A percentile compares a stretch with the other conserved stretches of the same genome.
These are phyloP conservation scores for Suillus plorans DNA, from an alignment of 768 basidiomycete genomes.

Conservation along the genomic window DNA sequence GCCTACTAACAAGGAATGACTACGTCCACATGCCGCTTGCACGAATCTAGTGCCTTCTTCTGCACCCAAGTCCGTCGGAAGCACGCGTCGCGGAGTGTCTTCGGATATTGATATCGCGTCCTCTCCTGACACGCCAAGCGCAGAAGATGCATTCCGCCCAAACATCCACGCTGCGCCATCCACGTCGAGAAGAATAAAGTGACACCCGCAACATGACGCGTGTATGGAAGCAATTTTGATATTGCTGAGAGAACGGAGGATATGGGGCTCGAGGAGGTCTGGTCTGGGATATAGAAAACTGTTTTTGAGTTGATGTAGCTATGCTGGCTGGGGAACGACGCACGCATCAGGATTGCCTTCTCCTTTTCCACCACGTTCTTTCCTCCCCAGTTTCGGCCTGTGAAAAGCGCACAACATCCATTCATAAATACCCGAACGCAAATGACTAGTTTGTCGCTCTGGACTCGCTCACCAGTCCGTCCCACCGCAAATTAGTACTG, in stretches of 20 bases:
- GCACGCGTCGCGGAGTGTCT: slow-evolving; percentile 65
- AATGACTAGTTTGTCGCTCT: slow-evolving; percentile 17
- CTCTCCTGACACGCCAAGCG: slow-evolving; percentile 59
- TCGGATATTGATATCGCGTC: slow-evolving; percentile 74
- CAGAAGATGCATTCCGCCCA: slow-evolving; percentile 75
- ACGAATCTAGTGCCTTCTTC: slow-evolving; percentile 61
- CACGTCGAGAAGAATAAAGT: slow-evolving; percentile 71
- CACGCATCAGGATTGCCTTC: slow-evolving; percentile 41
- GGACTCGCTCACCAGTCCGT: slow-evolving; percentile 70
- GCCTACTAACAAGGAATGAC: slow-evolving; percentile 81
- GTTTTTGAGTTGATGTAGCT: not conserved
- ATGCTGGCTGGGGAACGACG: not conserved
- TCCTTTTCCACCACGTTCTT: slow-evolving; percentile 56
- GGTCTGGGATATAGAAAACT: slow-evolving; percentile 45
- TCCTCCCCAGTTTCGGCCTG: slow-evolving; percentile 77
- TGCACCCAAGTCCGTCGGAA: slow-evolving; percentile 62
- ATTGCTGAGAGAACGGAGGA: slow-evolving; percentile 85
- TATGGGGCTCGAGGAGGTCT: slow-evolving; percentile 86
- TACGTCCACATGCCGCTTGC: slow-evolving; percentile 78
- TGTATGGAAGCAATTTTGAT: slow-evolving; percentile 72
- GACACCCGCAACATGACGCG: slow-evolving; percentile 73
- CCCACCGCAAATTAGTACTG: slow-evolving; percentile 84
- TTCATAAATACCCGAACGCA: not conserved
- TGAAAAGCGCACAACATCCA: slow-evolving; percentile 12
- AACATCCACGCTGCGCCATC: slow-evolving; percentile 87